Evolutionary conservation across 2,329 filamentous ascomycete species (phyloP), one percentile per base, ranked within the genome.

Genomic region (Neopestalotiopsis clavispora): DNA sequence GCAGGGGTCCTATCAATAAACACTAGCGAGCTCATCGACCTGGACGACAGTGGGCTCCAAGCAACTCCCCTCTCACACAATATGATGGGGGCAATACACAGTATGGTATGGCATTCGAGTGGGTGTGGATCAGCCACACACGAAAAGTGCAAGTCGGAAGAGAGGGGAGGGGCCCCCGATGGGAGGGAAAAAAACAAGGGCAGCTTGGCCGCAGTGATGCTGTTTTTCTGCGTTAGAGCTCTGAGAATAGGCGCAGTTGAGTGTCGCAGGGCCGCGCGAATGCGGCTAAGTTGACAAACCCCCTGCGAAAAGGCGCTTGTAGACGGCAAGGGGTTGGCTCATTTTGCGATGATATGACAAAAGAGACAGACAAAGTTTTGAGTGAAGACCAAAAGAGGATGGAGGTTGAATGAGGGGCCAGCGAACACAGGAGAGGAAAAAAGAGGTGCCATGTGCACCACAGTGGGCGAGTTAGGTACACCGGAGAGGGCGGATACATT

Each of bases 161-260:
- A 17, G 45, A 52, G 34, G 34, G 34, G 34, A 38, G 34, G 34
- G 34, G 10, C 6, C 34, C 6, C 34, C 34, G 23, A 38, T 9
- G 10, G 10, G 10, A 38, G 10, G 10, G 4, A 38, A 38, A 38
- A 38, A 38, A 38, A 38, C 6, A 38, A 10, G 34, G 6, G 6
- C 34, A 38, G 34, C 34, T 10, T 28, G 10, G 34, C 34, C 6
- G 34, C 10, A 10, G 34, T 38, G 34, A 10, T 52, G 45, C 20
- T 52, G 45, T 49, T 28, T 28, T 28, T 28, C n/a, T 49, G 45
- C 17, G 12, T 49, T 30, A 20, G 45, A 65, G 49, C 63, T 66
- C 57, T 42, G 42, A n/a, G 17, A 40, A 66, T 66, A 66, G 63
- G 63, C 63, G 63, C 63, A 66, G 63, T 57, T 20, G 45, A 66